Conservation (phyloP, 2,329 filamentous ascomycete species). For the Grosmannia clavigera region DNA sequence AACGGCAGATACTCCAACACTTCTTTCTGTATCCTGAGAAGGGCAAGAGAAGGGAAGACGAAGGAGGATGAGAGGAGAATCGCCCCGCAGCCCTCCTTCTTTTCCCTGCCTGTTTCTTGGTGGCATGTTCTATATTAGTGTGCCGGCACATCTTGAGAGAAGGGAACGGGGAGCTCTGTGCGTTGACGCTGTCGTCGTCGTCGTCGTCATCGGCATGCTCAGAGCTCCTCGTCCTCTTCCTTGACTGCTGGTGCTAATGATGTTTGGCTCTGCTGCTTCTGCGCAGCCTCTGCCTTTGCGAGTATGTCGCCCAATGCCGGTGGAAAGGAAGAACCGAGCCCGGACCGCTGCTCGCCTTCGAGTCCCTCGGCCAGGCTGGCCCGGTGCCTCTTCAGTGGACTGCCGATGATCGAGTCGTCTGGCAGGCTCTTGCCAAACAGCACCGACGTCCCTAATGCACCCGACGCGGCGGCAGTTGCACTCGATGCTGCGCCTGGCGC, state of each 20-base stretch:
- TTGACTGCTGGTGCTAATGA: background rate
- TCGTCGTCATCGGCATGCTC: background rate
- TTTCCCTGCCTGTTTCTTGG: background rate
- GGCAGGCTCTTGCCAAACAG: conserved; percentile 30
- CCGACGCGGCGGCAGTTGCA: background rate
- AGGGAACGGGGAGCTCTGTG: too few species aligned
- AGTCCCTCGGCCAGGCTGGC: conserved; percentile 36
- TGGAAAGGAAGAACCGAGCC: conserved; percentile 19
- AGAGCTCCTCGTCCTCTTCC: conserved; percentile 10
- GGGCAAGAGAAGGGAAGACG: background rate
- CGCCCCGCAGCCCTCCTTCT: too few species aligned
- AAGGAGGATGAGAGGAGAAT: too few species aligned
- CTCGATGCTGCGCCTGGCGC: background rate
- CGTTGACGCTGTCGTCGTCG: background rate
- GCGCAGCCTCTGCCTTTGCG: conserved; percentile 23
- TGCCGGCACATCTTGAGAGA: background rate
- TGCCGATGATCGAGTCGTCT: conserved; percentile 44
- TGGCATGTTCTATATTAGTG: background rate
- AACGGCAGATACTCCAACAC: background rate
- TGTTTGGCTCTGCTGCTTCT: conserved; percentile 9
- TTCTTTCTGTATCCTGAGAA: background rate
- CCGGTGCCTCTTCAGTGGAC: conserved; percentile 64
- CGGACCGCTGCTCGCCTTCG: background rate
- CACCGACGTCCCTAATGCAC: background rate
- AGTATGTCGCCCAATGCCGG: conserved; percentile 29